Conservation (phyloP, 148 eudicot species). For the Rhododendron griersonianum region DNA sequence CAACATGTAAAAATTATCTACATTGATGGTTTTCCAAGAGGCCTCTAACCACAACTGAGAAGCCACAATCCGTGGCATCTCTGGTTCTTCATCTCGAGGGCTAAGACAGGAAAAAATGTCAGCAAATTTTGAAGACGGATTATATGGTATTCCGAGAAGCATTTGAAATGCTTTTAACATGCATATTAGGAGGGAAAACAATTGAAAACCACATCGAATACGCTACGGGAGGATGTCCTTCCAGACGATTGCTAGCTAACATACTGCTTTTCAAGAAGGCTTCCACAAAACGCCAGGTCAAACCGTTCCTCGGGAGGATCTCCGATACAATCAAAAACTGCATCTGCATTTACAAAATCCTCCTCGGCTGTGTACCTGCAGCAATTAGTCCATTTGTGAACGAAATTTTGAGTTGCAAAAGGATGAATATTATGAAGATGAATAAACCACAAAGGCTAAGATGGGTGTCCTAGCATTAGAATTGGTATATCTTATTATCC, state of each 20-base stretch:
- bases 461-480: neutral
- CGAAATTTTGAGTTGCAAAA: neutral
- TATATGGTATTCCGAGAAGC: neutral
- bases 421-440: no score
- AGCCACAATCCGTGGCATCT: neutral
- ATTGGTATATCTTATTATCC: no score
- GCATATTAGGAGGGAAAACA: neutral
- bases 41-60: neutral
- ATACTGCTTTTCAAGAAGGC: conserved; percentile 75
- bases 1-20: neutral
- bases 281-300: conserved; percentile 69
- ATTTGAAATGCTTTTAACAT: neutral
- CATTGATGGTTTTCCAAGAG: neutral
- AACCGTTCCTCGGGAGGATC: conserved; percentile 94
- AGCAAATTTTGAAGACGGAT: neutral
- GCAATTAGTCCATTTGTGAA: neutral
- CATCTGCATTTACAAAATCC: conserved; percentile 88
- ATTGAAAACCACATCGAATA: neutral
- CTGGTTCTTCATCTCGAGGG: neutral
- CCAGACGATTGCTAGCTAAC: conserved; percentile 24
- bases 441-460: neutral
- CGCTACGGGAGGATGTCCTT: neutral
- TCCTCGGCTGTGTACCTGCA: conserved; percentile 92
- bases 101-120: neutral
- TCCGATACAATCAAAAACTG: conserved; percentile 95